Percentiles rank a stretch among this genome's conserved stretches.
phyloP scores from a whole-genome alignment of 139 green algal species.

The Ettlia oleoabundans region DNA sequence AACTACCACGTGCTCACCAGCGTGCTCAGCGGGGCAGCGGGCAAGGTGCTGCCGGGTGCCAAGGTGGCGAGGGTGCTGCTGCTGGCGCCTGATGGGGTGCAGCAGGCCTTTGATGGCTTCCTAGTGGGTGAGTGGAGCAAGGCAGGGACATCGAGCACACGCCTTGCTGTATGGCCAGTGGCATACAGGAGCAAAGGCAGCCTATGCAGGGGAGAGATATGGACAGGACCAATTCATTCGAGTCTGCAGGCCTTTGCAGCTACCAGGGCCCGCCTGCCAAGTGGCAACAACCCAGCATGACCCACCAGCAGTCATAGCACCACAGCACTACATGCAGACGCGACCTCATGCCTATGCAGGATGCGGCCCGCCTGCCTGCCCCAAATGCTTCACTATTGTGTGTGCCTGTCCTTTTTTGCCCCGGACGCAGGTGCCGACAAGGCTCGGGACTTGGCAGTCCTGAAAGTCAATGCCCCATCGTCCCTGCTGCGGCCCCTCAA shows the following conservation, averaged over 20 bases:
- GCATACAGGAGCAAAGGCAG: too few species aligned
- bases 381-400: not conserved
- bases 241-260: too few species aligned
- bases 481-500: conserved; percentile 55
- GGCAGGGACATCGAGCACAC: too few species aligned
- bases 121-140: conserved; percentile 56
- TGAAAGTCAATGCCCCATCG: conserved; percentile 55
- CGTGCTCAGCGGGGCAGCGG: conserved; percentile 23
- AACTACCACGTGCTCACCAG: conserved; percentile 68
- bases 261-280: not conserved
- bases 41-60: conserved; percentile 3
- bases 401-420: not conserved
- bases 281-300: too few species aligned
- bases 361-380: not conserved
- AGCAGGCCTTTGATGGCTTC: conserved; percentile 67
- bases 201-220: too few species aligned
- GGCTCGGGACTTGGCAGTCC: conserved; percentile 71
- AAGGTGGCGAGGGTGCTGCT: conserved; percentile 70
- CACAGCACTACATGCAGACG: too few species aligned
- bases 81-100: conserved; percentile 60
- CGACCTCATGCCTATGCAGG: too few species aligned
- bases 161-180: too few species aligned
- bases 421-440: conserved; percentile 52
- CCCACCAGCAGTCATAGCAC: too few species aligned
- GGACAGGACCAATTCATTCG: too few species aligned